Evolutionary conservation across 2,329 filamentous ascomycete species (phyloP), one percentile per base, ranked within the genome.

Genomic region (Botrytis porri): DNA sequence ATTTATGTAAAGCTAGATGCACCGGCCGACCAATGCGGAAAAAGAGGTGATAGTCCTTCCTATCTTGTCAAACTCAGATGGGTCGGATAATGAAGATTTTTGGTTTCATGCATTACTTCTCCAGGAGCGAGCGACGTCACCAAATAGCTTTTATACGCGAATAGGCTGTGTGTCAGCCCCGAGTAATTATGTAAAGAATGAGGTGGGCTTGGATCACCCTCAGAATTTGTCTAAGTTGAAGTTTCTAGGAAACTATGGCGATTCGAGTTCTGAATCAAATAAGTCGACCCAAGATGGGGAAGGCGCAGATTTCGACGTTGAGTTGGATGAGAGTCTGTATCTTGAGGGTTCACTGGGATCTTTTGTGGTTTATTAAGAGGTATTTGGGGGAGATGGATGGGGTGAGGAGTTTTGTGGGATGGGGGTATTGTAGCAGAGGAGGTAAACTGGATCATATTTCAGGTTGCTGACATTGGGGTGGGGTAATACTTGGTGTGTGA

Each of bases 1-100:
- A 0, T 37, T 3, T 1, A 0, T 18, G 14, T 14, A 39, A 0
- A 1, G 0, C 14, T 14, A n/a, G 45, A 66, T 25, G 18, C 4
- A 35, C 32, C 14, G 18, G 1, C 12, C 20, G 8, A n/a, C 20
- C 9, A 7, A 51, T 4, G 5, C 5, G 2, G 37, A 39, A 18
- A 18, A 8, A 12, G 4, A 16, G 4, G 63, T 66, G 14, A 35
- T 66, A 35, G 8, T 37, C 22, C 45, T 66, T 16, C 43, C 45
- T 37, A 66, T 66, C 22, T 48, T 51, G 12, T 20, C n/a, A 35
- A 25, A 48, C 12, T 35, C 20, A 14, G 1, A 22, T 12, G 29
- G 5, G 4, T 2, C 2, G 59, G 10, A 16, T 39, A 1, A 3
- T 39, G 59, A 25, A 8, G 4, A 10, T 14, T 0, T 3, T 25